These are phyloP conservation scores for Solanum aculeatissimum DNA, from an alignment of 305 asterid genomes.

Conservation along the genomic window DNA sequence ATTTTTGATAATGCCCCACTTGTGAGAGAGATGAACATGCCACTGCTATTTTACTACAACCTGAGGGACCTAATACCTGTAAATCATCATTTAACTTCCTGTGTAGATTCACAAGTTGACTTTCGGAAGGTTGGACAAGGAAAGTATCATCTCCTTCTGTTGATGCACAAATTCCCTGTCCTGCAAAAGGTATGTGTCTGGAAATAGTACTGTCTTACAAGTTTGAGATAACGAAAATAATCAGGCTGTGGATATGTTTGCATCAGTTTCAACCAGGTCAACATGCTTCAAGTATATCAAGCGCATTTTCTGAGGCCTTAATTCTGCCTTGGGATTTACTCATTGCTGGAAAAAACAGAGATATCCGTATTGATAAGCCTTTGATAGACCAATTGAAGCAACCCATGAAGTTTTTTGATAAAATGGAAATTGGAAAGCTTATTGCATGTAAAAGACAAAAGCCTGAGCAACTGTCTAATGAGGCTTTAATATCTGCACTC, in stretches of 20 bases:
- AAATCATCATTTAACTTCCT: conserved; percentile 19
- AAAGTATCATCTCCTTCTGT: conserved; percentile 53
- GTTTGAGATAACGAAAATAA: neutral
- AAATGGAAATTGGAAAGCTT: conserved; percentile 2
- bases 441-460: conserved; percentile 40
- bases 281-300: conserved; percentile 27
- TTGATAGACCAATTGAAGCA: conserved; percentile 20
- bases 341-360: conserved; percentile 34
- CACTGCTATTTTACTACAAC: conserved; percentile 34
- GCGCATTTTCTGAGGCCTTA: conserved; percentile 63
- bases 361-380: conserved; percentile 8
- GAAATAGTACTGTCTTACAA: neutral
- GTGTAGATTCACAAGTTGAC: conserved; percentile 21
- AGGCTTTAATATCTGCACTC: conserved; percentile 8
- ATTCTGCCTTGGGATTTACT: conserved; percentile 77
- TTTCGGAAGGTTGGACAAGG: conserved; percentile 44
- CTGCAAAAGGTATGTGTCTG: conserved; percentile 40
- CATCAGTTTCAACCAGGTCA: conserved; percentile 45
- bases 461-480: conserved; percentile 16
- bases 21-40: conserved; percentile 23
- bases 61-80: conserved; percentile 23
- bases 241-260: neutral
- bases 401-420: conserved; percentile 7
- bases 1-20: conserved; percentile 36
- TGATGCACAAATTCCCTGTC: conserved; percentile 75